Percentiles rank a stretch among this genome's conserved stretches.
Conservation (phyloP, 208 protist genomes). For the Acanthamoeba healyi region DNA sequence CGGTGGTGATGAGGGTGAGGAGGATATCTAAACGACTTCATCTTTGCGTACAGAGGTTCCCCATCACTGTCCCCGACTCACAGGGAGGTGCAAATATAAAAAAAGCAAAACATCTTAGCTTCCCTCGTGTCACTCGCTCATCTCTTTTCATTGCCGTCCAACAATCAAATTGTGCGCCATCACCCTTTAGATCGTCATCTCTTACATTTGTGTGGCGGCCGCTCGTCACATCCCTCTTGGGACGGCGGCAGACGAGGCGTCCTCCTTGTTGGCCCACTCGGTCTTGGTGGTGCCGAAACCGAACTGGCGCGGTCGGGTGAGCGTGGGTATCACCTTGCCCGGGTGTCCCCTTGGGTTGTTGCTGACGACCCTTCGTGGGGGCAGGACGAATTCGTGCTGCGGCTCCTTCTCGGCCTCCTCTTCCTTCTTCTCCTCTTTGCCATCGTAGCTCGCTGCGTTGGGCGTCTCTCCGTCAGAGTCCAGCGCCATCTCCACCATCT, state of each 20-base stretch:
- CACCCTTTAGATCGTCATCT: no score
- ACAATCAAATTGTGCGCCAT: not conserved
- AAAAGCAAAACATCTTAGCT: not conserved
- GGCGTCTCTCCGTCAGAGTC: not conserved
- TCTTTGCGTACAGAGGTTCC: not conserved
- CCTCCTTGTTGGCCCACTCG: not conserved
- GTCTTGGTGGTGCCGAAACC: not conserved
- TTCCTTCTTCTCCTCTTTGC: not conserved
- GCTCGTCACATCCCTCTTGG: no score
- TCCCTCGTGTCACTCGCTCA: not conserved
- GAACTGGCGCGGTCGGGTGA: not conserved
- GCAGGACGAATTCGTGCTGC: not conserved
- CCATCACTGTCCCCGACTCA: slow-evolving; percentile 1
- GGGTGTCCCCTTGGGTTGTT: no score
- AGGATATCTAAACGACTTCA: slow-evolving; percentile 49
- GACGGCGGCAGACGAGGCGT: no score
- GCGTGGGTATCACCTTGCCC: slow-evolving; percentile 31
- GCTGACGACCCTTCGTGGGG: no score
- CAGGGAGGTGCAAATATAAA: not conserved
- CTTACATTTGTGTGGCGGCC: no score
- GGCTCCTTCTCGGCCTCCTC: not conserved
- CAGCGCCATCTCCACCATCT: not conserved
- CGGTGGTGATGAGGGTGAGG: slow-evolving; percentile 66
- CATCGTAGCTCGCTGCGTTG: not conserved
- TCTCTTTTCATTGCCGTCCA: not conserved